A percentile compares a stretch with the other conserved stretches of the same genome.
phyloP scores from a whole-genome alignment of 495 filamentous ascomycete species.

The Hyaloscypha bicolor region DNA sequence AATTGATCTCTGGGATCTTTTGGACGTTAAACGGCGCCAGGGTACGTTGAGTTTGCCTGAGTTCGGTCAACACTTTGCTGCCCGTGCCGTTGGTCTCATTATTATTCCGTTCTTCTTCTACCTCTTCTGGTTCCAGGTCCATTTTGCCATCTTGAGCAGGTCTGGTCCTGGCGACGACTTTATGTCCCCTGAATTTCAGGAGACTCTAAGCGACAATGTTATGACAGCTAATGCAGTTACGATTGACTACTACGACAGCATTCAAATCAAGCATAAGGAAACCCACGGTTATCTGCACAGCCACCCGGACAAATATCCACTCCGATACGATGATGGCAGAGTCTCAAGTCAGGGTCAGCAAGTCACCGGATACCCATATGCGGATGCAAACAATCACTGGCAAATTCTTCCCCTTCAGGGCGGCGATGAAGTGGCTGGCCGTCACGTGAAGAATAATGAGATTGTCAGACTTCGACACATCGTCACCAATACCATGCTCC shows the following conservation, averaged over 20 bases:
- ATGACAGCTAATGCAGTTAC: slow-evolving; percentile 84
- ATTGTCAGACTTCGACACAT: slow-evolving; percentile 86
- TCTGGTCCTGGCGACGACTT: slow-evolving; percentile 98
- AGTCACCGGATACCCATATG: slow-evolving; percentile 96
- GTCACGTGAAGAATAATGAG: slow-evolving; percentile 80
- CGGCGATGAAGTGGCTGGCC: slow-evolving; percentile 55
- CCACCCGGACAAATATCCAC: slow-evolving; percentile 83
- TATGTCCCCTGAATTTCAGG: slow-evolving; percentile 98
- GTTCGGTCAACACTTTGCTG: slow-evolving; percentile 88
- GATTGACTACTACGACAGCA: slow-evolving; percentile 87
- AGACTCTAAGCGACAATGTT: slow-evolving; percentile 90
- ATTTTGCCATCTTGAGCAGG: slow-evolving; percentile 84
- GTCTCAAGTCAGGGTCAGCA: slow-evolving; percentile 98
- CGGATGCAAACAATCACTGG: slow-evolving; percentile 99
- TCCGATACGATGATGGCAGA: slow-evolving; percentile 95
- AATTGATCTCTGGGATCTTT: slow-evolving; percentile 93
- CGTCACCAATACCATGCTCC: slow-evolving; percentile 80
- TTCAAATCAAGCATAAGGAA: slow-evolving; percentile 92
- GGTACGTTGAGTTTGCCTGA: slow-evolving; percentile 75
- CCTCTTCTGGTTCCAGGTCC: slow-evolving; percentile 99
- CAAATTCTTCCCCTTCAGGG: slow-evolving; percentile 73
- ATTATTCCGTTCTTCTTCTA: slow-evolving; percentile 95
- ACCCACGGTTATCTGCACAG: slow-evolving; percentile 96
- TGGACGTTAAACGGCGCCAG: slow-evolving; percentile 80
- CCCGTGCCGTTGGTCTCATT: slow-evolving; percentile 80